These are phyloP conservation scores for Aureobasidium sp. DNA, from an alignment of 2,329 filamentous ascomycete species.

Conservation along the genomic window DNA sequence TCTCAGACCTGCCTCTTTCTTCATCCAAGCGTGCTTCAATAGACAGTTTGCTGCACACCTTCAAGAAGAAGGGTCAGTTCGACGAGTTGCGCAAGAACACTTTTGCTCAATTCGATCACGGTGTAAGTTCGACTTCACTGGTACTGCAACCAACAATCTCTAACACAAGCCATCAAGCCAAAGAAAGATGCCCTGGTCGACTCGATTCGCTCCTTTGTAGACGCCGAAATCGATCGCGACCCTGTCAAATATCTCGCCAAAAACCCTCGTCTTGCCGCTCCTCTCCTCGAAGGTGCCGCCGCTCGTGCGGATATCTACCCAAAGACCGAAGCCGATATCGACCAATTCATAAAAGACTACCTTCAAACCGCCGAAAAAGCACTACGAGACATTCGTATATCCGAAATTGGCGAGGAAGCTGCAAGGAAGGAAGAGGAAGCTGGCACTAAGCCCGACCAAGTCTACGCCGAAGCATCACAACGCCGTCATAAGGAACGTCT, in stretches of 20 bases:
- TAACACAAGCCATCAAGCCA: slow-evolving; percentile 40
- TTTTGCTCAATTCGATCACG: slow-evolving; percentile 65
- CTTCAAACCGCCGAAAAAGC: slow-evolving; percentile 58
- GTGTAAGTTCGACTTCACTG: slow-evolving; percentile 39
- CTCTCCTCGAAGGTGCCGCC: slow-evolving; percentile 68
- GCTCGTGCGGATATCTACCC: slow-evolving; percentile 70
- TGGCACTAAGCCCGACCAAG: slow-evolving; percentile 64
- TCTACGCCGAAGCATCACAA: slow-evolving; percentile 61
- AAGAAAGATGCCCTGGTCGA: slow-evolving; percentile 50
- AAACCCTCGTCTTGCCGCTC: slow-evolving; percentile 63
- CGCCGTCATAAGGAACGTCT: slow-evolving; percentile 53
- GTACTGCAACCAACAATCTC: background rate
- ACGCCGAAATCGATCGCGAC: slow-evolving; percentile 67
- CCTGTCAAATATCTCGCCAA: slow-evolving; percentile 59
- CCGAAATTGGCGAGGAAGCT: slow-evolving; percentile 61
- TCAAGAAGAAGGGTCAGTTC: slow-evolving; percentile 81
- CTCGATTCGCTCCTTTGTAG: slow-evolving; percentile 46
- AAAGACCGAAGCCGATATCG: slow-evolving; percentile 58
- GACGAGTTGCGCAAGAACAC: slow-evolving; percentile 68
- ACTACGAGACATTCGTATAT: slow-evolving; percentile 58
- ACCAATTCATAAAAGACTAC: slow-evolving; percentile 56
- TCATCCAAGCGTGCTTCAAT: slow-evolving; percentile 66
- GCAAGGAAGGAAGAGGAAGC: slow-evolving; percentile 56
- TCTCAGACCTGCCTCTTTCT: slow-evolving; percentile 65
- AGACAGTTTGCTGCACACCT: slow-evolving; percentile 66